Percentiles rank a stretch among this genome's conserved stretches.
These are phyloP conservation scores for Pestalotiopsis fici DNA, from an alignment of 2,329 filamentous ascomycete species.

Conservation along the genomic window DNA sequence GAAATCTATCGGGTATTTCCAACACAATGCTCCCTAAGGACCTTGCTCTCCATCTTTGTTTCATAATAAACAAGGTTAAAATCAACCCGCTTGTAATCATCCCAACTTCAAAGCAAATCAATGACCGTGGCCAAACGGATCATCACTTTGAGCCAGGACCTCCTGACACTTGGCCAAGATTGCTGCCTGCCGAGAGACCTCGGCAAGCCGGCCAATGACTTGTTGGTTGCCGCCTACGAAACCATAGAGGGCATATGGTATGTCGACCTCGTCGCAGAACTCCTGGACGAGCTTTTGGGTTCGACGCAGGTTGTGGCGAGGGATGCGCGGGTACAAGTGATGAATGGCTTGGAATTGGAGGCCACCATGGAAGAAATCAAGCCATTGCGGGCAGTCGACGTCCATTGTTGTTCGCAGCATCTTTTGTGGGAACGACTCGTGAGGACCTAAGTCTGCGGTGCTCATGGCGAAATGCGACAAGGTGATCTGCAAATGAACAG, in stretches of 20 bases:
- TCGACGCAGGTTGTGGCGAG: slow-evolving; percentile 78
- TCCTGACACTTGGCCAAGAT: slow-evolving; percentile 77
- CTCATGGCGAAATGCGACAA: slow-evolving; percentile 94
- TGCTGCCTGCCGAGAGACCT: slow-evolving; percentile 78
- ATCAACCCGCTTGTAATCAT: no score
- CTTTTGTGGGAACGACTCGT: slow-evolving; percentile 86
- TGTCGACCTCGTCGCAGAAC: slow-evolving; percentile 79
- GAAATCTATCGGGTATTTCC: no score
- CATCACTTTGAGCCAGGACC: slow-evolving; percentile 33
- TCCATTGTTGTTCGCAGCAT: slow-evolving; percentile 96
- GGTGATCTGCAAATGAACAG: slow-evolving; percentile 87
- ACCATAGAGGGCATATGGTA: slow-evolving; percentile 83
- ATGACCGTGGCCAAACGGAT: slow-evolving; percentile 29
- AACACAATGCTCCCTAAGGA: no score
- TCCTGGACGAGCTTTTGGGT: slow-evolving; percentile 76
- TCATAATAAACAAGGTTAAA: no score
- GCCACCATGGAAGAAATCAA: slow-evolving; percentile 87
- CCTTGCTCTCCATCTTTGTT: no score
- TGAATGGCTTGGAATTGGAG: slow-evolving; percentile 90
- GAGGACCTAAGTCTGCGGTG: slow-evolving; percentile 78
- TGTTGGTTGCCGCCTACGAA: slow-evolving; percentile 83
- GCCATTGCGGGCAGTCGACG: slow-evolving; percentile 82
- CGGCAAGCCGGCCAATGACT: slow-evolving; percentile 74
- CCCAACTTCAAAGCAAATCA: no score
- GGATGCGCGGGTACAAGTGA: slow-evolving; percentile 81